phyloP scores from a whole-genome alignment of 306 rosid genomes.

The Prunus dulcis region DNA sequence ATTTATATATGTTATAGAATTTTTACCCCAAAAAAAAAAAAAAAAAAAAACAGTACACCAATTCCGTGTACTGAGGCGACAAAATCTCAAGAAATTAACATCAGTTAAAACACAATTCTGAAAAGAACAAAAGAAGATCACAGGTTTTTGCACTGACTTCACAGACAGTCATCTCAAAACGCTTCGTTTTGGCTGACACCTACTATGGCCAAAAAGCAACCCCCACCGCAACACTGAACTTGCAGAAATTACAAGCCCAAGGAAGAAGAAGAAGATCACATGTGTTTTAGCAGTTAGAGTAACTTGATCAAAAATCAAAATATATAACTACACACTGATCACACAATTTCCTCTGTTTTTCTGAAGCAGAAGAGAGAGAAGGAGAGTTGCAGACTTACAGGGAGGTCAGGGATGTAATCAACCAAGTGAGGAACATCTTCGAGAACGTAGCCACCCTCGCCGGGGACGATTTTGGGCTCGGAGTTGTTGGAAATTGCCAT shows the following conservation, averaged over 20 bases:
- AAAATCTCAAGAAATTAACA: neutral
- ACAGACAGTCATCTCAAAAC: neutral
- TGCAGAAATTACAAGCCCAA: neutral
- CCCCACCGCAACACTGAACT: neutral
- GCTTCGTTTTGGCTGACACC: neutral
- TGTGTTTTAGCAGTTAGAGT: neutral
- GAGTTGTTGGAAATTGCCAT: conserved; percentile 18
- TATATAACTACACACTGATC: neutral
- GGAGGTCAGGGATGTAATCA: conserved; percentile 47
- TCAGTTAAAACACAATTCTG: neutral
- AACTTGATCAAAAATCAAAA: neutral
- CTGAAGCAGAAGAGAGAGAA: neutral
- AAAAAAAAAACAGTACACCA: neutral
- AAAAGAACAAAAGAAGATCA: neutral
- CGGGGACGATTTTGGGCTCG: conserved; percentile 36
- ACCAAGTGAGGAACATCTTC: conserved; percentile 62
- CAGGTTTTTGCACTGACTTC: neutral
- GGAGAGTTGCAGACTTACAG: conserved; percentile 27
- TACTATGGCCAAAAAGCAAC: neutral
- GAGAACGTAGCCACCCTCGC: conserved; percentile 50
- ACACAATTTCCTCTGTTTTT: neutral
- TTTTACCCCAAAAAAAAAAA: neutral
- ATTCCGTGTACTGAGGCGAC: neutral
- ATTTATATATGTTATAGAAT: neutral
- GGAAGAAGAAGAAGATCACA: neutral